A percentile compares a stretch with the other conserved stretches of the same genome.
Evolutionary conservation across 2,329 filamentous ascomycete genomes (phyloP).

Genomic region (Botrytis fragariae): DNA sequence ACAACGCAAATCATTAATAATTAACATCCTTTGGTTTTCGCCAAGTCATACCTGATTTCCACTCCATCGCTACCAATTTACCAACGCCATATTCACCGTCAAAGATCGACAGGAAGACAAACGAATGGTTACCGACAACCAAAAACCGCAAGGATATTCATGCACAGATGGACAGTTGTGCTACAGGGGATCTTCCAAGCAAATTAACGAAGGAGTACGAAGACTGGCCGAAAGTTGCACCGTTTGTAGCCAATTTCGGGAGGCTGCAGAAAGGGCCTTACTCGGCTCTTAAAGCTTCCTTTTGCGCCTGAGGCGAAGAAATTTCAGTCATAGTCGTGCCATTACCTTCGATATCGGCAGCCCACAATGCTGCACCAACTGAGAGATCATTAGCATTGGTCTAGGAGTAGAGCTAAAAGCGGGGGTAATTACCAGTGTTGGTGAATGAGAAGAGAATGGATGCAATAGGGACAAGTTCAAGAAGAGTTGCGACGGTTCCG

Average conservation of each 20-base stretch:
- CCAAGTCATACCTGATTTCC: constrained; percentile 5
- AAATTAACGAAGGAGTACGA: not conserved
- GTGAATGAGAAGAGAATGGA: constrained; percentile 87
- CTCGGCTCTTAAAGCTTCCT: constrained; percentile 27
- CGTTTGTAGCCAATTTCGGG: constrained; percentile 25
- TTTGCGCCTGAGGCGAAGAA: constrained; percentile 24
- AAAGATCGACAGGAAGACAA: constrained; percentile 12
- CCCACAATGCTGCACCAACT: constrained; percentile 94
- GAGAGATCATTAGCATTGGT: constrained; percentile 11
- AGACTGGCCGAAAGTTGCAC: constrained; percentile 12
- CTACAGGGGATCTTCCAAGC: constrained; percentile 6
- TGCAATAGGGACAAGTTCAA: constrained; percentile 81
- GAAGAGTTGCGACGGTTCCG: constrained; percentile 67
- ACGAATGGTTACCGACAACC: constrained; percentile 1
- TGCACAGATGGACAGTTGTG: constrained; percentile 1
- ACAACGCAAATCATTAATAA: not conserved
- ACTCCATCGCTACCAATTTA: constrained; percentile 5
- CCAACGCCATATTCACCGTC: constrained; percentile 5
- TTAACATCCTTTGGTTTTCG: not conserved
- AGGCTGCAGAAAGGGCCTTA: constrained; percentile 26
- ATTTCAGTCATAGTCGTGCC: constrained; percentile 35
- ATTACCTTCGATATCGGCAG: constrained; percentile 70
- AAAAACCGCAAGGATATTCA: not conserved
- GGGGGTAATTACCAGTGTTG: constrained; percentile 60
- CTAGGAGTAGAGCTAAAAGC: not conserved